Conservation (phyloP, 495 filamentous ascomycete species). For the Friedmanniomyces endolithicus region DNA sequence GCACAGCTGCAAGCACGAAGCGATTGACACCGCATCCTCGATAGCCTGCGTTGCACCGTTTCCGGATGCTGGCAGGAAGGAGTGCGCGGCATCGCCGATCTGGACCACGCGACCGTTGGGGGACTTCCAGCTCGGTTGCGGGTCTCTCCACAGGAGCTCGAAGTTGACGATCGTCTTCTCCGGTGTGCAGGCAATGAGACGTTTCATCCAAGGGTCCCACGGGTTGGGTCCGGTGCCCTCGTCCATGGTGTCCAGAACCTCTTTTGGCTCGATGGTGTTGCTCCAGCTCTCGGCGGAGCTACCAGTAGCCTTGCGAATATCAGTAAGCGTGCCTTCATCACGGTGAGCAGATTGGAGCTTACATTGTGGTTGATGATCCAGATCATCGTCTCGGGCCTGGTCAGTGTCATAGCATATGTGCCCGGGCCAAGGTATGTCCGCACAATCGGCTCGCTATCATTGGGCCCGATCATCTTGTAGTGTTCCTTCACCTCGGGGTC, state of each 20-base stretch:
- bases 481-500: conserved; percentile 29
- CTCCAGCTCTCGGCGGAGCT: conserved; percentile 40
- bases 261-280: conserved; percentile 40
- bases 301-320: conserved; percentile 32
- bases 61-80: conserved; percentile 26
- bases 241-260: conserved; percentile 43
- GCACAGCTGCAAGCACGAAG: conserved; percentile 26
- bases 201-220: conserved; percentile 25
- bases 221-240: conserved; percentile 28
- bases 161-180: conserved; percentile 29
- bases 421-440: conserved; percentile 31
- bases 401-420: conserved; percentile 40
- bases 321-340: conserved; percentile 1
- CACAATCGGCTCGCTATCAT: conserved; percentile 28
- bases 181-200: conserved; percentile 24
- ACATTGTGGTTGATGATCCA: conserved; percentile 48
- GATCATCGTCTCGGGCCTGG: conserved; percentile 38
- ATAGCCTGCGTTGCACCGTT: conserved; percentile 31
- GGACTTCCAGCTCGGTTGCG: conserved; percentile 27
- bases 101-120: conserved; percentile 26
- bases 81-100: conserved; percentile 30
- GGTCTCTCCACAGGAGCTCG: conserved; percentile 28
- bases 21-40: conserved; percentile 29
- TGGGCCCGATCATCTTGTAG: conserved; percentile 32
- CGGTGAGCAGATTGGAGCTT: conserved; percentile 7